Evolutionary conservation across 106 monocot species (phyloP).

Genomic region (Posidonia australis): DNA sequence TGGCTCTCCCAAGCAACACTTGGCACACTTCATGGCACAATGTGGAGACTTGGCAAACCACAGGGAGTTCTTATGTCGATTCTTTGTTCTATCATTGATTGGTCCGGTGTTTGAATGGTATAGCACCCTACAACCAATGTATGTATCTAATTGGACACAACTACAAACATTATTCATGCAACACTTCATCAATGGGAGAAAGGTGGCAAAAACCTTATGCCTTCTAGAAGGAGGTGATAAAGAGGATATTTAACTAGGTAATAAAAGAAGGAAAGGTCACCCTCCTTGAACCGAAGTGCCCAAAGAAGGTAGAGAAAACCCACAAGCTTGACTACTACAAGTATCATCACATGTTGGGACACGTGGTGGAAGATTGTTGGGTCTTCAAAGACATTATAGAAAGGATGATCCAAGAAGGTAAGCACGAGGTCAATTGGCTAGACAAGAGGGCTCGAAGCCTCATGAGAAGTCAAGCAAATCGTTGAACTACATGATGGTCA

Average conservation of each 20-base stretch:
- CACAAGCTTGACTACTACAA: neutral
- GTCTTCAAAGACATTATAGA: neutral
- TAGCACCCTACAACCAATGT: no score
- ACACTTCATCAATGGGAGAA: no score
- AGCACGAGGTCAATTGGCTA: neutral
- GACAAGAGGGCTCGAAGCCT: neutral
- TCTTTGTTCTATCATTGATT: no score
- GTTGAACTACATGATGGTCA: no score
- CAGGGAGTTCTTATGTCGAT: no score
- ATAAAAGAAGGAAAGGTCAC: neutral
- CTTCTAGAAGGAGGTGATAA: neutral
- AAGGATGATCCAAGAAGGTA: neutral
- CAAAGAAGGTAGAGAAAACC: neutral
- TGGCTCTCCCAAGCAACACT: no score
- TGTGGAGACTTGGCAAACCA: no score
- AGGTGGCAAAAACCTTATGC: neutral
- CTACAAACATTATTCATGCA: no score
- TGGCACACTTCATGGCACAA: no score
- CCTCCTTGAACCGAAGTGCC: neutral
- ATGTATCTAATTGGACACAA: no score
- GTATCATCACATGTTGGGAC: neutral
- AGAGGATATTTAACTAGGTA: neutral
- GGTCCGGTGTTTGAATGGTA: no score
- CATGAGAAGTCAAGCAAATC: neutral
- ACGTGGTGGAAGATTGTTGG: neutral